phyloP scores from a whole-genome alignment of 129 eudicot species.

The Helianthus tuberosus region DNA sequence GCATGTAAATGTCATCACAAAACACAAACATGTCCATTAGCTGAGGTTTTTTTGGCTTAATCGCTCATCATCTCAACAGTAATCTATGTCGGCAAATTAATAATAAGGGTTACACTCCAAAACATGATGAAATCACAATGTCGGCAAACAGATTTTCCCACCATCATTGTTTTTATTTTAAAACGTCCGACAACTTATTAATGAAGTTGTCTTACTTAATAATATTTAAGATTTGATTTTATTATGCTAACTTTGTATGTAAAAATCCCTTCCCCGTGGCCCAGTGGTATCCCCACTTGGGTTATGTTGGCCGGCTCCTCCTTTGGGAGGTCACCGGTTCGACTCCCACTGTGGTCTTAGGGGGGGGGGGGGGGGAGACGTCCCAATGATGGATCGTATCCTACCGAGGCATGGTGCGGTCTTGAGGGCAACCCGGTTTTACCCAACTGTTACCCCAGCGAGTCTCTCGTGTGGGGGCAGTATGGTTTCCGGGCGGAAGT shows the following conservation, averaged over 20 bases:
- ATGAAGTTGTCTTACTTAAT: background rate
- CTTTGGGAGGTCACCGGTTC: no score
- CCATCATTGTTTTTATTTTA: background rate
- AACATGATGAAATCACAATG: constrained; percentile 5
- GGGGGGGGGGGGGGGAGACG: no score
- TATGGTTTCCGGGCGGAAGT: no score
- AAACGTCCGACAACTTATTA: background rate
- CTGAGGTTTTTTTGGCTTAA: background rate
- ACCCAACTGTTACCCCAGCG: no score
- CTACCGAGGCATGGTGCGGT: no score
- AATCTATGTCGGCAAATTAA: constrained; percentile 5
- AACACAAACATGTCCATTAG: constrained; percentile 7
- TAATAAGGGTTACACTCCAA: background rate
- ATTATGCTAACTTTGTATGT: background rate
- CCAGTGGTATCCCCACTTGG: no score
- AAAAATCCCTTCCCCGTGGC: no score
- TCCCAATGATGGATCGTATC: no score
- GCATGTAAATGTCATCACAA: background rate
- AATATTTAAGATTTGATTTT: background rate
- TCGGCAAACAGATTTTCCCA: background rate
- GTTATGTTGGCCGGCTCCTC: no score
- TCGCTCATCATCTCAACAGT: background rate
- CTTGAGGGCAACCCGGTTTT: no score
- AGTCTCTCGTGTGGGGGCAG: no score
- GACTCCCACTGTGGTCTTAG: no score